Percentiles rank a stretch among this genome's conserved stretches.
These are phyloP conservation scores for Paradendryphiella salina DNA, from an alignment of 2,329 filamentous ascomycete genomes.

Conservation along the genomic window DNA sequence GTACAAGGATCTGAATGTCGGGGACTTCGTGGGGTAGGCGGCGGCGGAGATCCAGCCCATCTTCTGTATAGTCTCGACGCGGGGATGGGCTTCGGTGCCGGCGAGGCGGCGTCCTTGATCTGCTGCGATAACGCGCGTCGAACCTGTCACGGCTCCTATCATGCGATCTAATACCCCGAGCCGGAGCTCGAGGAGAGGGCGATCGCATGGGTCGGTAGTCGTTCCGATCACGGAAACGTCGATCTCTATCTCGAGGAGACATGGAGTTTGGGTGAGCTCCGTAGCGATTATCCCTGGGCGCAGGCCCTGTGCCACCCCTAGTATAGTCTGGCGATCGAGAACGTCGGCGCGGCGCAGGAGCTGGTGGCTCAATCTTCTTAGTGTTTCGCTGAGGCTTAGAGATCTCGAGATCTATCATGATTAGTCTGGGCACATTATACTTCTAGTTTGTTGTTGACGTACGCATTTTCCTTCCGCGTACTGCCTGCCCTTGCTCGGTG, in stretches of 20 bases:
- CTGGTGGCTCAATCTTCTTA: conserved; percentile 55
- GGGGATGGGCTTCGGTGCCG: conserved; percentile 73
- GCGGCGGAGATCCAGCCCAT: conserved; percentile 72
- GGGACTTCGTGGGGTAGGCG: conserved; percentile 76
- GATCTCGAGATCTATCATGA: conserved; percentile 74
- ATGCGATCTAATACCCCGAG: conserved; percentile 44
- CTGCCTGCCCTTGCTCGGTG: conserved; percentile 75
- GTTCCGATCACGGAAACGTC: conserved; percentile 60
- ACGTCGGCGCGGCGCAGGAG: conserved; percentile 53
- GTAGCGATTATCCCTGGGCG: conserved; percentile 55
- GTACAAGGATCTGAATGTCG: conserved; percentile 83
- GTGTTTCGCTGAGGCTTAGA: conserved; percentile 85
- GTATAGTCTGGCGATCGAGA: conserved; percentile 67
- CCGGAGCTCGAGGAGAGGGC: conserved; percentile 50
- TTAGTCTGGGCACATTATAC: conserved; percentile 32
- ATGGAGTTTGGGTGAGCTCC: conserved; percentile 38
- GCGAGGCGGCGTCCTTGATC: conserved; percentile 69
- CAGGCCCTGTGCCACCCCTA: conserved; percentile 48
- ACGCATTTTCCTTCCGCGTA: conserved; percentile 94
- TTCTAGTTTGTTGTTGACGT: conserved; percentile 49
- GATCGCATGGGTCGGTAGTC: conserved; percentile 59
- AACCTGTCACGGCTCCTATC: conserved; percentile 54
- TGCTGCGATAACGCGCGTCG: conserved; percentile 56
- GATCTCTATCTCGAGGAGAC: conserved; percentile 54
- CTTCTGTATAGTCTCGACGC: conserved; percentile 54